Base-by-base conservation (phyloP, 805 yeast genomes). In the Saturnispora galanensis region DNA sequence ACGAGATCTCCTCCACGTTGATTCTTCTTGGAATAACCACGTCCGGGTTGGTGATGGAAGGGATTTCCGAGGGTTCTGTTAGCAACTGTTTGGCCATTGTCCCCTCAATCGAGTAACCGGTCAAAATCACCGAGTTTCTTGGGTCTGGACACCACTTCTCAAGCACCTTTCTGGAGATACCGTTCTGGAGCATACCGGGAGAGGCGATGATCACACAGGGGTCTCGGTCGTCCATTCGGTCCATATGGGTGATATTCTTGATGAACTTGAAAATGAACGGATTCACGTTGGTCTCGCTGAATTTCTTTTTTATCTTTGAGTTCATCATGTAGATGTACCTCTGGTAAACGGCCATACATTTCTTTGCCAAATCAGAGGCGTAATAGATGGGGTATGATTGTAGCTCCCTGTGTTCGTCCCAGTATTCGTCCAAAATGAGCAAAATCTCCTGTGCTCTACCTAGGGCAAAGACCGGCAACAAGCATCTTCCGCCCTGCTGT, bases 141-240 rank as follows among this genome's bases (percentile, higher is more conserved):
- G 94, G 84, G 56, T 93, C 97, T 0, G 99, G 98, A 5, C 95
- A 89, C 99, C 99, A 93, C 60, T 83, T 77, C 58, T 93, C 99
- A 28, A 93, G 70, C 16, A 93, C 69, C 54, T 84, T 93, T 54
- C 99, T 72, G 0, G 97, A 87, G 3, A 89, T 81, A 50, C 99
- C 99, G 59, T 84, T 89, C 61, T 90, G 98, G 18, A 93, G 69
- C 99, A 93, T 93, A 60, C 99, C 99, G 0, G 99, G 99, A 38
- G 95, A 79, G 0, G 98, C 98, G 31, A 93, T 76, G 64, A 93
- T 89, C 16, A 93, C 97, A 53, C 96, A 87, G 4, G 98, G 96
- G 0, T 95, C 95, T 52, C 87, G 74, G 62, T 93, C 98, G 55
- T 88, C 95, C 58, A 93, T 82, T 51, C 77, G 76, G 45, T 89